phyloP scores from a whole-genome alignment of 805 yeast species.

The Starmerella davenportii region DNA sequence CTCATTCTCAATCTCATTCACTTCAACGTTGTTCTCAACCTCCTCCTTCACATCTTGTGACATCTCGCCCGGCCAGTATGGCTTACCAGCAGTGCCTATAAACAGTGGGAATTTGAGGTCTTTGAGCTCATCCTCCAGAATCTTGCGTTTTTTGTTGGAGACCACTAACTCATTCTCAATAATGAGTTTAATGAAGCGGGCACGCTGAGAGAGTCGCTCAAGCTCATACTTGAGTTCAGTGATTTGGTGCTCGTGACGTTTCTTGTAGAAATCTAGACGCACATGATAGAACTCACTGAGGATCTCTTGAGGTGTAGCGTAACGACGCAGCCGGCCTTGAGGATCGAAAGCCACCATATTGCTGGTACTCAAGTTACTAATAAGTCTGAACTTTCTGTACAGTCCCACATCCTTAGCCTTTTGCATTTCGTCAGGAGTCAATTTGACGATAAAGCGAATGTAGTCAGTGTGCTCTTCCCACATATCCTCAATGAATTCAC shows the following conservation, averaged over 20 bases:
- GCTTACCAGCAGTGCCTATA: conserved; percentile 43
- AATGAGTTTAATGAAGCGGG: conserved; percentile 78
- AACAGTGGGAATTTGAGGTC: conserved; percentile 51
- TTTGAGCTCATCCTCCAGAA: conserved; percentile 45
- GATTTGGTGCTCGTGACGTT: conserved; percentile 66
- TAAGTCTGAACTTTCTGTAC: conserved; percentile 65
- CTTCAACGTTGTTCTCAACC: conserved; percentile 17
- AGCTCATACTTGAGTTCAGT: conserved; percentile 54
- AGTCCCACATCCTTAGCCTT: conserved; percentile 60
- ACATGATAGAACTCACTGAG: conserved; percentile 70
- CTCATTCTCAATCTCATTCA: conserved; percentile 25
- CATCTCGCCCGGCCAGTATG: conserved; percentile 30
- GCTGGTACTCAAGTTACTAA: conserved; percentile 45
- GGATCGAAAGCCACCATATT: conserved; percentile 96
- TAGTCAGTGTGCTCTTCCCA: conserved; percentile 73
- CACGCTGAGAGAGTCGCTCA: conserved; percentile 61
- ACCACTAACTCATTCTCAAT: conserved; percentile 56
- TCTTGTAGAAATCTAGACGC: conserved; percentile 76
- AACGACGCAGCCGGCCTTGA: conserved; percentile 67
- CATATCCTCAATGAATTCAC: conserved; percentile 83
- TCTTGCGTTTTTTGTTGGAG: conserved; percentile 54
- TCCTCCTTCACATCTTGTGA: conserved; percentile 17
- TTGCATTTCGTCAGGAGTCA: conserved; percentile 66
- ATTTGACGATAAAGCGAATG: conserved; percentile 59
- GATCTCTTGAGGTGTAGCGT: conserved; percentile 58